Base-by-base conservation (phyloP, 1,284 basidiomycete genomes). In the Boletus mariae region DNA sequence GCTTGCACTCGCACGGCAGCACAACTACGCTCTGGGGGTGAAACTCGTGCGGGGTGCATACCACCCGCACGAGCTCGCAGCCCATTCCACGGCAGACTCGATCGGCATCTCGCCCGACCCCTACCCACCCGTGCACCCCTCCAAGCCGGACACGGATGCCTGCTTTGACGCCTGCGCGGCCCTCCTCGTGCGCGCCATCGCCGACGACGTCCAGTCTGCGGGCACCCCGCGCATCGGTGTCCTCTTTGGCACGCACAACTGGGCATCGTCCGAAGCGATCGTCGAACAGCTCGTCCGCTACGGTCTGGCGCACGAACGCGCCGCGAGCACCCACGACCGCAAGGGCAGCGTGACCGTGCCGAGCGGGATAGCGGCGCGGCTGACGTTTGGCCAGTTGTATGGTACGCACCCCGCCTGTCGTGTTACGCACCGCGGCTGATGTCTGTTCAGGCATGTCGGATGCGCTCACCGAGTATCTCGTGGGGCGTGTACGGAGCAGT, bases 21-120 rank as follows among this genome's bases (percentile, higher is more conserved):
- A 85, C 60, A 78, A 81, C 43, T 98, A 94, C 69, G 78, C 88
- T 0, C 80, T 98, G 2, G 95, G 95, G 15, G 84, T 95, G 57
- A 98, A 98, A 73, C 87, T 98, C 52, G 95, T 98, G 32, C 84
- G 96, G 25, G 96, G 95, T 0, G 95, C 95, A 2, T 98, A 98
- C 70, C 90, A 95, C 62, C 80, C 84, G 2, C 79, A 87, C 52
- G 96, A 98, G 68, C 66, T 83, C 44, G 74, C 75, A 17, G 79
- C 82, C 1, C 75, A 84, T 61, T 72, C 73, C 40, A 48, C 59
- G 5, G 29, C 53, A 10, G 12, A 13, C 13, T 53, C 58, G n/a
- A 54, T 69, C 10, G 69, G 72, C 1, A 82, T 87, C 54, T 85
- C 86, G 0, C 77, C 80, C 0, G 83, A 85, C 29, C 55, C 70